These are phyloP conservation scores for Mortierella polycephala DNA, from an alignment of 371 early-diverging fungal species.

Conservation along the genomic window DNA sequence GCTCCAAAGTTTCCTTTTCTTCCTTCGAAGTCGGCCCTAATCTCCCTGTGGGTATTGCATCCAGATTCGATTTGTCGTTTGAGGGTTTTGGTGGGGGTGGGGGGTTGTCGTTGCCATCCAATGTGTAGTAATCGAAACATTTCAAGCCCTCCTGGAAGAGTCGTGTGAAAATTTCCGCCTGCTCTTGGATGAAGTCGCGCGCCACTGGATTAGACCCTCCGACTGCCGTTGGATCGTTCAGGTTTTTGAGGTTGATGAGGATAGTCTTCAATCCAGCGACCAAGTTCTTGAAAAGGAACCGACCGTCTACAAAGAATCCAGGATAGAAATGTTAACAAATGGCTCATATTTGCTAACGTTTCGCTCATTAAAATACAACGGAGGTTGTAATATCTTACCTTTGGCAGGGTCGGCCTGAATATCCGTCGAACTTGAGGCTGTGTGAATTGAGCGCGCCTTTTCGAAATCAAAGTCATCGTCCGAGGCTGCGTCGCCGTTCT, in stretches of 20 bases:
- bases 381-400: conserved; percentile 57
- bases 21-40: conserved; percentile 70
- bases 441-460: conserved; percentile 80
- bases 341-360: background rate
- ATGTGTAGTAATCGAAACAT: conserved; percentile 88
- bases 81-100: conserved; percentile 28
- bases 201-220: conserved; percentile 57
- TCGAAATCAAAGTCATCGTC: conserved; percentile 85
- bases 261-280: conserved; percentile 88
- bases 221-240: conserved; percentile 59
- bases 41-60: conserved; percentile 43
- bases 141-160: conserved; percentile 88
- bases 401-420: conserved; percentile 77
- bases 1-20: conserved; percentile 93
- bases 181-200: conserved; percentile 78
- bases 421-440: conserved; percentile 71
- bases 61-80: conserved; percentile 38
- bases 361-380: background rate
- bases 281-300: conserved; percentile 87
- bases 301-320: conserved; percentile 58
- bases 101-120: conserved; percentile 71
- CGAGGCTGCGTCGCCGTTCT: conserved; percentile 28
- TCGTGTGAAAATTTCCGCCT: conserved; percentile 68
- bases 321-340: background rate
- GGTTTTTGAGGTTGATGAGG: conserved; percentile 77